Base-by-base conservation (phyloP, 371 early-diverging fungal species). In the Mucor circinelloides region DNA sequence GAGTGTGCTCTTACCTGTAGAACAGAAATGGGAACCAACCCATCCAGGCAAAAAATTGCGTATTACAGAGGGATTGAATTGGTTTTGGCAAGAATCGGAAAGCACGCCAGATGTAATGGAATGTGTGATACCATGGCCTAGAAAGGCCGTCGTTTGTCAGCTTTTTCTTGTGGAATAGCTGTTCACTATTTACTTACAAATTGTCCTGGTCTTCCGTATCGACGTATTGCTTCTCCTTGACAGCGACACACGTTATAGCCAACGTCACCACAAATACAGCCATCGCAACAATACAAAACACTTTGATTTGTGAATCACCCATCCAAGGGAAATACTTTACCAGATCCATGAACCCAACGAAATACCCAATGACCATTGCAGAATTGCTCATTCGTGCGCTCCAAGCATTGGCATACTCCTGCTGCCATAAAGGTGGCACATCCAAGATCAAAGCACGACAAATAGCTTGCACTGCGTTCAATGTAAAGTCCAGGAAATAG, bases 1-100 rank as follows among this genome's bases (percentile, higher is more conserved):
- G 17, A 23, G 3, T 6, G 0, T 25, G 0, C n/a, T n/a, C 40
- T 52, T 73, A 79, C 74, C 83, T 82, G 69, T 87, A 88, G 58
- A 88, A 85, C 27, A 88, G 66, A 61, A 85, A 88, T 2, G 93
- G 92, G 69, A 94, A 94, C 91, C 93, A 92, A 9, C 91, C 93
- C 85, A 93, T 83, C 93, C 93, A 94, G 8, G 89, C 87, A 77
- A 89, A 91, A 64, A 94, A 89, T 57, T 93, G 93, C 0, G 88
- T 86, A 56, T 89, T 87, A 68, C 93, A 93, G 6, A 94, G 75
- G 34, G 75, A 71, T 54, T 88, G 88, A 1, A 93, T 76, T 3
- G 89, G 81, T 1, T 46, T 67, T 1, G 93, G 91, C 17, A 93
- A 67, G 19, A 69, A 69, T 36, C 85, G 72, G 50, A 88, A 78